Evolutionary conservation across 768 basidiomycete species (phyloP), one percentile per base, ranked within the genome.

Genomic region (Lactarius hengduanensis): DNA sequence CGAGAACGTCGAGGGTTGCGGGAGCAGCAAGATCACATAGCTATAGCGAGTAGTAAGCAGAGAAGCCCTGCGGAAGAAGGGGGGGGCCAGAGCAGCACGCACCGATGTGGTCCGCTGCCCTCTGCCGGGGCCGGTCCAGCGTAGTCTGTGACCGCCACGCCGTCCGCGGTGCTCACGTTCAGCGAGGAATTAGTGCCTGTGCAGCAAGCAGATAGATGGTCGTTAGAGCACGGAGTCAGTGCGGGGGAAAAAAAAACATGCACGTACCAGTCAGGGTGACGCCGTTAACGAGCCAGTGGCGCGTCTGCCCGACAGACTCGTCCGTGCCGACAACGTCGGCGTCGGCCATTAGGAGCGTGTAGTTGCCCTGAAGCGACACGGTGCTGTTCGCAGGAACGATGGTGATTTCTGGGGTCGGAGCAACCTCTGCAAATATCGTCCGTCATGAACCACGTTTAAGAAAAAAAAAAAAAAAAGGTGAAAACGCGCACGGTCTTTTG

Each of bases 281-380:
- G 28, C 82, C 79, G 74, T 92, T 91, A 67, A 87, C 84, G 57
- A 94, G 84, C 91, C 91, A 94, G 78, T 93, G 92, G 62, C 89
- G 83, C 59, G 85, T 91, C 69, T 87, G 85, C 22, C 85, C 87
- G 10, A 78, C 76, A 43, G 80, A 75, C 62, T 85, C 77, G 69
- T 88, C 80, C 57, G 83, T 77, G 45, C 91, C 90, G 43, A 88
- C 87, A 28, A 83, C 73, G 65, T 85, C 86, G 15, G 90, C 89
- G 71, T 94, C 92, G 36, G 86, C 82, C 90, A 94, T 90, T 60
- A 84, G 79, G 41, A 93, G 73, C 30, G 91, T 91, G 76, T 82
- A 91, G 50, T 76, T 81, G 15, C 82, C 83, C 43, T 74, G 74
- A 61, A 88, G 74, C 13, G 74, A 41, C 18, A 78, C 75, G 30